These are phyloP conservation scores for Raddia guianensis DNA, from an alignment of 176 grass and related monocot genomes.

Conservation along the genomic window DNA sequence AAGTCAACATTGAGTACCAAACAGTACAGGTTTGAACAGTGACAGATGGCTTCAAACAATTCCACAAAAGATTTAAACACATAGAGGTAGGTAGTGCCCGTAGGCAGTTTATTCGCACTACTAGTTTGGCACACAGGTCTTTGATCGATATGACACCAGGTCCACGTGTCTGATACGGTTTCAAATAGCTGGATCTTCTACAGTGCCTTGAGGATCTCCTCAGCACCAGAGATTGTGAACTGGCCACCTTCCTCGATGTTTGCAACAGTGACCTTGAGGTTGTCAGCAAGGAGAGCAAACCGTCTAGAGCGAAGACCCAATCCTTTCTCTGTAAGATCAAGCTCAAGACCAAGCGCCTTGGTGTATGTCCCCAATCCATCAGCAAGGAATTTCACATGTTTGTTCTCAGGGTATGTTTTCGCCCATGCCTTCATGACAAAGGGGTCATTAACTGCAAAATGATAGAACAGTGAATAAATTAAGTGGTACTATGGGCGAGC, in stretches of 20 bases:
- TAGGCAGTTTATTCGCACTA: conserved; percentile 31
- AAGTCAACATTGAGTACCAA: neutral
- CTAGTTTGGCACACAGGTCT: neutral
- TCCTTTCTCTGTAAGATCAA: conserved; percentile 88
- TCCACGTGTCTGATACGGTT: neutral
- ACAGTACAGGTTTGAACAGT: neutral
- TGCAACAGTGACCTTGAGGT: conserved; percentile 76
- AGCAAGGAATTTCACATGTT: conserved; percentile 92
- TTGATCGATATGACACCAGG: conserved; percentile 13
- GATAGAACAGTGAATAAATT: neutral
- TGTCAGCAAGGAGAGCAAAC: conserved; percentile 75
- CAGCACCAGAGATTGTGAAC: conserved; percentile 95
- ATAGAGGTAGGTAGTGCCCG: conserved; percentile 13
- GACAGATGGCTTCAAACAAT: neutral
- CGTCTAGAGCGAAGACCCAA: conserved; percentile 73
- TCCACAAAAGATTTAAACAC: neutral
- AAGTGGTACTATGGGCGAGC: neutral
- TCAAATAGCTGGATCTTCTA: conserved; percentile 35
- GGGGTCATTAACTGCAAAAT: conserved; percentile 74
- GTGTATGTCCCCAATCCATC: conserved; percentile 84
- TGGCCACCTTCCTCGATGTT: conserved; percentile 93
- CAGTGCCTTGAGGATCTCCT: conserved; percentile 89
- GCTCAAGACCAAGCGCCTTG: conserved; percentile 77
- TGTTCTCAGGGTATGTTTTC: conserved; percentile 91
- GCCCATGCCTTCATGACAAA: conserved; percentile 98